These are phyloP conservation scores for Eutypella sp. DNA, from an alignment of 2,329 filamentous ascomycete genomes.

Conservation along the genomic window DNA sequence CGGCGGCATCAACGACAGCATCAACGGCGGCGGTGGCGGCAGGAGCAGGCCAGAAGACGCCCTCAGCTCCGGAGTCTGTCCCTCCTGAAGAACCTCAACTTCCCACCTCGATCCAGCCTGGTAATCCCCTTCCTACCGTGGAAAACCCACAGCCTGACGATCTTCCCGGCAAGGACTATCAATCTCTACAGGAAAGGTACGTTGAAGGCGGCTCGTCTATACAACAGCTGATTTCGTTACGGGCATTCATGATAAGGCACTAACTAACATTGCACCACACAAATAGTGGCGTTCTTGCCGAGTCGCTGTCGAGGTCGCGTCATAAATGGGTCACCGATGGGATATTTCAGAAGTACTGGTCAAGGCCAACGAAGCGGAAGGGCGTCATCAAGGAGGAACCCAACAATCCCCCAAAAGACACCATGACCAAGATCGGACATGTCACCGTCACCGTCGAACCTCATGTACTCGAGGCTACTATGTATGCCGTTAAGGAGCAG, in stretches of 20 bases:
- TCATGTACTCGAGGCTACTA: conserved; percentile 70
- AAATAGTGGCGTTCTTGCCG: conserved; percentile 64
- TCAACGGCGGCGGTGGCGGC: too few species aligned
- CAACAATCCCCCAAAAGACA: conserved; percentile 64
- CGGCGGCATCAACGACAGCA: conserved; percentile 21
- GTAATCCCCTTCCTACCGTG: conserved; percentile 67
- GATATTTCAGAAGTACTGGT: conserved; percentile 74
- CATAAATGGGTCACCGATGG: conserved; percentile 68
- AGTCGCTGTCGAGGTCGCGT: conserved; percentile 69
- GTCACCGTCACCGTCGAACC: conserved; percentile 75
- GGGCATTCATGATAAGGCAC: too few species aligned
- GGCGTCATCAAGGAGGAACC: conserved; percentile 58
- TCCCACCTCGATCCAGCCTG: conserved; percentile 58
- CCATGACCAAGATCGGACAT: conserved; percentile 67
- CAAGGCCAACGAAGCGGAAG: conserved; percentile 66
- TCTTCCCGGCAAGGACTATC: conserved; percentile 61
- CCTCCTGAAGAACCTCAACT: conserved; percentile 37
- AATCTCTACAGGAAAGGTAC: conserved; percentile 69
- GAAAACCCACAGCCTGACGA: conserved; percentile 61
- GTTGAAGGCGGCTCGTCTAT: conserved; percentile 12
- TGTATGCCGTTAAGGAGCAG: conserved; percentile 66
- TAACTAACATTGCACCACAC: too few species aligned
- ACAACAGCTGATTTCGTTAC: too few species aligned
- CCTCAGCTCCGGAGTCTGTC: conserved; percentile 31
- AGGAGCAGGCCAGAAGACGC: neutral